Evolutionary conservation across 768 basidiomycete genomes (phyloP), one percentile per base, ranked within the genome.

Genomic region (Tulasnella sp.): DNA sequence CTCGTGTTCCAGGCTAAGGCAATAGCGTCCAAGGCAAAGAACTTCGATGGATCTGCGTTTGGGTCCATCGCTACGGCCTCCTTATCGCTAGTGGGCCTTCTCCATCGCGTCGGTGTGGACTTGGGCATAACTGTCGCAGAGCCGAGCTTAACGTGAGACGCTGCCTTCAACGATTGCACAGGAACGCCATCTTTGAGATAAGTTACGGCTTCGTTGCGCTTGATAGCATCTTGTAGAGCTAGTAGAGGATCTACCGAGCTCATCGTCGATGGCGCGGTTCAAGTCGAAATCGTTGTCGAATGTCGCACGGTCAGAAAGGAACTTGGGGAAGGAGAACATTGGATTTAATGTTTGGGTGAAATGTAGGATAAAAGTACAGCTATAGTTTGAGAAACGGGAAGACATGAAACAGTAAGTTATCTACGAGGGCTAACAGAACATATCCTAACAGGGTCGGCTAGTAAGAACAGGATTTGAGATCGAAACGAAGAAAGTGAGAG

Each of bases 1-100:
- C 90, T 87, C 42, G 93, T 88, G 4, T 91, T 86, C 93, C 92
- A 99, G 39, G 93, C 92, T n/a, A 97, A 88, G 82, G 94, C 92
- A 12, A 99, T 87, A 1, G 95, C 93, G 76, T 94, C 93, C 19
- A 96, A 85, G 14, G 93, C 89, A 85, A 93, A 95, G 81, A 93
- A 92, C 73, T 94, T 92, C n/a, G 87, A 81, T 0, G 86, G 85
- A 24, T 82, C 82, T 18, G 83, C 75, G 18, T 80, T 82, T 0
- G 89, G 87, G 48, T 88, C 86, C 18, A 85, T 85, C 16, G 87
- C 84, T n/a, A 38, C 34, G 3, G 78, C 78, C 38, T 46, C 62
- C 56, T 46, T 56, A n/a, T 46, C 34, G 31, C 58, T 58, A 44
- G 87, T 91, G 34, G 89, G 91, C 83, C 91, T 93, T 76, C 90